Evolutionary conservation across 1,284 basidiomycete species (phyloP).

Genomic region (Schizophyllum commune): DNA sequence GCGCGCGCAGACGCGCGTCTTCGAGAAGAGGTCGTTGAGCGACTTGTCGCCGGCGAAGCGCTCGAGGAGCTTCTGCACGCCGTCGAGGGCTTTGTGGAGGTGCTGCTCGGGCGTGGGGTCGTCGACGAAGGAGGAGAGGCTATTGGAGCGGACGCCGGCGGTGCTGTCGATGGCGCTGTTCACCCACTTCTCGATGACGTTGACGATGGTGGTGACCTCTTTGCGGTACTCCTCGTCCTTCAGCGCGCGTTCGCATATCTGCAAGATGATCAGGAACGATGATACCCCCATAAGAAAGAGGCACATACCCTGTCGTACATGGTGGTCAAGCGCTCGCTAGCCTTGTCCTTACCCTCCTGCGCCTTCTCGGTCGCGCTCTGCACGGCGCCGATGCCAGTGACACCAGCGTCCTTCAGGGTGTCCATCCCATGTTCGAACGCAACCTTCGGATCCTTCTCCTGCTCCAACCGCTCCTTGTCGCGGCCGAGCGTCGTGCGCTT

Average conservation of each 20-base stretch:
- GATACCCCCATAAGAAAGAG: not conserved
- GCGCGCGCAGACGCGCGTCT: slow-evolving; percentile 28
- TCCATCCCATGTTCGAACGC: slow-evolving; percentile 62
- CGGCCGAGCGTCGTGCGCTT: slow-evolving; percentile 48
- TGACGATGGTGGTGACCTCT: slow-evolving; percentile 48
- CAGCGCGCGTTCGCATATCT: slow-evolving; percentile 60
- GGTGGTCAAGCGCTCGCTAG: slow-evolving; percentile 33
- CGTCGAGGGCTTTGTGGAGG: slow-evolving; percentile 26
- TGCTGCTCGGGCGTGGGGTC: slow-evolving; percentile 53
- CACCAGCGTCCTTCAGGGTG: slow-evolving; percentile 46
- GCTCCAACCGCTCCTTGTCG: slow-evolving; percentile 37
- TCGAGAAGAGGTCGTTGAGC: slow-evolving; percentile 12
- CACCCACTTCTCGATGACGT: slow-evolving; percentile 47
- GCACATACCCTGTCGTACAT: slow-evolving; percentile 43
- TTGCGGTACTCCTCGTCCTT: slow-evolving; percentile 47
- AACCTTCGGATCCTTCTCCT: slow-evolving; percentile 36
- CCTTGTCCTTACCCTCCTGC: slow-evolving; percentile 36
- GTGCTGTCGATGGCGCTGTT: slow-evolving; percentile 39
- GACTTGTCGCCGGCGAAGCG: slow-evolving; percentile 32
- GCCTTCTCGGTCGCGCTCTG: slow-evolving; percentile 34
- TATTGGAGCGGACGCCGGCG: slow-evolving; percentile 35
- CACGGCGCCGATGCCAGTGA: slow-evolving; percentile 42
- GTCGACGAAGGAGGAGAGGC: slow-evolving; percentile 46
- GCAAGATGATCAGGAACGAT: not conserved
- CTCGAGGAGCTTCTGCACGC: slow-evolving; percentile 26